These are phyloP conservation scores for Suhomyces sp. DNA, from an alignment of 805 yeast genomes.

Conservation along the genomic window DNA sequence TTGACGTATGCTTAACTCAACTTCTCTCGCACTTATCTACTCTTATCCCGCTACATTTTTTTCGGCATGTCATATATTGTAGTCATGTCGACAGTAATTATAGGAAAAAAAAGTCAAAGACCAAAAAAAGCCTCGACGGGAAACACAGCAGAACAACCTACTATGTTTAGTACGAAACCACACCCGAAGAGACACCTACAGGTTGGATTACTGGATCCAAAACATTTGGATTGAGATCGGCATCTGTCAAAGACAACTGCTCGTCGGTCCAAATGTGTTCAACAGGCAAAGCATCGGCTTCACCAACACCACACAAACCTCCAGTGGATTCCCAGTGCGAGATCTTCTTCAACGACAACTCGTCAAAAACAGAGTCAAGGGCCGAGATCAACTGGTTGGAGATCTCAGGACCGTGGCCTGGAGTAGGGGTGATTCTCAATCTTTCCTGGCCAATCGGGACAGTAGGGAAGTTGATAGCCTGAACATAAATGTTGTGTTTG, in stretches of 20 bases:
- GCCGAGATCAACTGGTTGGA: conserved; percentile 76
- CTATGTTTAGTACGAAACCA: conserved; percentile 12
- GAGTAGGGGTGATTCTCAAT: conserved; percentile 97
- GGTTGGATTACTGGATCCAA: conserved; percentile 59
- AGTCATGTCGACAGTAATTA: conserved; percentile 1
- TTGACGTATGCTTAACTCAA: too few relatives aligned
- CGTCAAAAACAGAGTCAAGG: conserved; percentile 74
- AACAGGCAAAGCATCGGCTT: conserved; percentile 39
- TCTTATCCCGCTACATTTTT: background rate
- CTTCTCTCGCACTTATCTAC: background rate
- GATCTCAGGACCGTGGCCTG: conserved; percentile 82
- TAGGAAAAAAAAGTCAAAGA: background rate
- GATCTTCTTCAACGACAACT: conserved; percentile 70
- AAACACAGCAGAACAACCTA: background rate
- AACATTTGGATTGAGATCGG: conserved; percentile 66
- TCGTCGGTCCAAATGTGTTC: conserved; percentile 85
- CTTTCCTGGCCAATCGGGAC: conserved; percentile 95
- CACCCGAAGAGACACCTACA: conserved; percentile 72
- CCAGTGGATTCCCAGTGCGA: conserved; percentile 76
- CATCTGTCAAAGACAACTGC: conserved; percentile 62
- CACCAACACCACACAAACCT: conserved; percentile 92
- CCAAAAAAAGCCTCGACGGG: background rate
- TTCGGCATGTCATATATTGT: conserved; percentile 13
- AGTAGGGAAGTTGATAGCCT: conserved; percentile 97
- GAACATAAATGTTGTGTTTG: conserved; percentile 87